Conservation (phyloP, 176 grass and related monocot species). For the Aegilops umbellulata region DNA sequence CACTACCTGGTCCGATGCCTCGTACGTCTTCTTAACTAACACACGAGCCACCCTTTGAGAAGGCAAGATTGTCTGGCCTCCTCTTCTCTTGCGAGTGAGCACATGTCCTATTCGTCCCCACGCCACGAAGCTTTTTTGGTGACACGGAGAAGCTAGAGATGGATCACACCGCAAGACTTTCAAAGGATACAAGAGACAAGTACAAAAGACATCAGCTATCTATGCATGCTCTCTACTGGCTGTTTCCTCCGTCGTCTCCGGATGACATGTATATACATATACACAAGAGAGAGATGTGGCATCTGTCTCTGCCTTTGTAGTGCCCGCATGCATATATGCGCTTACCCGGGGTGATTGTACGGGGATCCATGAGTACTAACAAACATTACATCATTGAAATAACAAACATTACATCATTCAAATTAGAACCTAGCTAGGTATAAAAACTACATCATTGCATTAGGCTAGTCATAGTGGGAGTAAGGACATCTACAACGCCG, state of each 20-base stretch:
- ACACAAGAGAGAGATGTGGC: background rate
- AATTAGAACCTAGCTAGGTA: background rate
- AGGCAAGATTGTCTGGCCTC: background rate
- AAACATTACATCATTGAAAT: no score
- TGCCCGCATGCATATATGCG: background rate
- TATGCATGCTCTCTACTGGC: background rate
- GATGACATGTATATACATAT: background rate
- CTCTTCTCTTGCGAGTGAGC: background rate
- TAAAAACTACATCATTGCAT: no score
- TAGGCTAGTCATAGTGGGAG: no score
- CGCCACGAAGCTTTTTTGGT: background rate
- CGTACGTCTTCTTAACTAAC: no score
- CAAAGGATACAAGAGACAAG: background rate
- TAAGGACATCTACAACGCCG: no score
- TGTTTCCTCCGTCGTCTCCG: background rate
- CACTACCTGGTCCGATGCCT: background rate
- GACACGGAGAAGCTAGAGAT: background rate
- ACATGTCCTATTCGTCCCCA: background rate
- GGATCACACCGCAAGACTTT: background rate
- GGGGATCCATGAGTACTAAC: no score
- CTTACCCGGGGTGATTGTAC: no score
- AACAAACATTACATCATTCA: no score
- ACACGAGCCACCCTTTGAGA: background rate
- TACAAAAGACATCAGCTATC: background rate
- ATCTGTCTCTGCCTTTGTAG: background rate